Evolutionary conservation across 2,329 filamentous ascomycete genomes (phyloP), one percentile per base, ranked within the genome.

Genomic region (Tolypocladium guangdongense): DNA sequence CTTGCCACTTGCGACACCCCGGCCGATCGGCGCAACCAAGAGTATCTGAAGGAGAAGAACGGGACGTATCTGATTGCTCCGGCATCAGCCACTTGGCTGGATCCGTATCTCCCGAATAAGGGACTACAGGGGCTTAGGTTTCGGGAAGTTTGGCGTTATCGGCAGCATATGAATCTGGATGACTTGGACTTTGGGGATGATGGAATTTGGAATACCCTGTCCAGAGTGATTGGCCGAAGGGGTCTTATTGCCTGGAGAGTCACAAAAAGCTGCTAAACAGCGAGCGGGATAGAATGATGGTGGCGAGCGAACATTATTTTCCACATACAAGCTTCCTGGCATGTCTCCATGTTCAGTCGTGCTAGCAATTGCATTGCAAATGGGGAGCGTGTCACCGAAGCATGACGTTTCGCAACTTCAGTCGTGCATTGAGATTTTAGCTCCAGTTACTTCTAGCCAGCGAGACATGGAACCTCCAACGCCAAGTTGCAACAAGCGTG

Each of bases 131-230:
- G 81, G 1, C 62, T 90, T 51, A 71, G 77, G 35, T 85, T 91
- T 60, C 76, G 83, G 55, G 80, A 88, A 65, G 79, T 88, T 4
- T 91, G 86, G 85, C 77, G 78, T 55, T 77, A 88, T 61, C 71
- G 69, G 48, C 74, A 76, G 53, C 88, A 92, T 67, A 68, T 92
- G 36, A 90, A 90, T 62, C 71, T 92, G 43, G 88, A 92, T 66
- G 88, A 92, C 68, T 73, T 92, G 64, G 87, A 91, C 64, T 90
- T 88, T 73, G 86, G 74, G 2, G 83, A 87, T 56, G 87, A 91
- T 60, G 88, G 88, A 7, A 74, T 91, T 50, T 86, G 82, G 84
- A 74, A 78, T 56, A 91, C 88, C 8, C 67, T 92, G 47, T 71
- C 75, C 37, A 74, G 87, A 59, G 86, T 90, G 4, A 70, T 89